These are phyloP conservation scores for Corchorus capsularis DNA, from an alignment of 345 rosid genomes.

Conservation along the genomic window DNA sequence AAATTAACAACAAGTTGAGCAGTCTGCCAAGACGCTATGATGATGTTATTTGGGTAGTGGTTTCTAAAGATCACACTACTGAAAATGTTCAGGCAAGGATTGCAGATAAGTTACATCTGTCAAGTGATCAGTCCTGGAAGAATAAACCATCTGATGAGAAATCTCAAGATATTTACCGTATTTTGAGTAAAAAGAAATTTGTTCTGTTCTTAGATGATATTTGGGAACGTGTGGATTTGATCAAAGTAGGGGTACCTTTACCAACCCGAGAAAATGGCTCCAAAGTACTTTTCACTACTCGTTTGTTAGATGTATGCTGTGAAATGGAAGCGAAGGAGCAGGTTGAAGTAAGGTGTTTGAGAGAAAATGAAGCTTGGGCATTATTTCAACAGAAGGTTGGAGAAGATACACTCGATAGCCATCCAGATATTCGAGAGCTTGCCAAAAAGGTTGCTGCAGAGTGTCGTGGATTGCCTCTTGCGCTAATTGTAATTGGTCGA, in stretches of 20 bases:
- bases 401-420: background rate
- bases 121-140: too few relatives aligned
- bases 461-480: too few relatives aligned
- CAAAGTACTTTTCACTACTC: background rate
- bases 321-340: conserved; percentile 6
- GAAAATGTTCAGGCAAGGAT: too few relatives aligned
- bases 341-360: background rate
- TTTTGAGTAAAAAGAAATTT: too few relatives aligned
- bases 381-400: background rate
- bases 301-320: conserved; percentile 6
- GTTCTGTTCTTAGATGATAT: background rate
- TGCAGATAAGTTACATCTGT: too few relatives aligned
- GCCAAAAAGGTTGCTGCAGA: conserved; percentile 19
- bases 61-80: too few relatives aligned
- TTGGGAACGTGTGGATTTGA: background rate
- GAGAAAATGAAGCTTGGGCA: conserved; percentile 18
- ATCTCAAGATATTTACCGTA: too few relatives aligned
- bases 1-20: too few relatives aligned
- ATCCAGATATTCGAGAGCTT: background rate
- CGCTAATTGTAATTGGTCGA: conserved; percentile 39
- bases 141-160: too few relatives aligned
- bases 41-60: too few relatives aligned
- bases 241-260: conserved; percentile 4
- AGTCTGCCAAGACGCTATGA: too few relatives aligned
- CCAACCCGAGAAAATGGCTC: conserved; percentile 10